Evolutionary conservation across 495 filamentous ascomycete species (phyloP).

Genomic region (Neurospora terricola): DNA sequence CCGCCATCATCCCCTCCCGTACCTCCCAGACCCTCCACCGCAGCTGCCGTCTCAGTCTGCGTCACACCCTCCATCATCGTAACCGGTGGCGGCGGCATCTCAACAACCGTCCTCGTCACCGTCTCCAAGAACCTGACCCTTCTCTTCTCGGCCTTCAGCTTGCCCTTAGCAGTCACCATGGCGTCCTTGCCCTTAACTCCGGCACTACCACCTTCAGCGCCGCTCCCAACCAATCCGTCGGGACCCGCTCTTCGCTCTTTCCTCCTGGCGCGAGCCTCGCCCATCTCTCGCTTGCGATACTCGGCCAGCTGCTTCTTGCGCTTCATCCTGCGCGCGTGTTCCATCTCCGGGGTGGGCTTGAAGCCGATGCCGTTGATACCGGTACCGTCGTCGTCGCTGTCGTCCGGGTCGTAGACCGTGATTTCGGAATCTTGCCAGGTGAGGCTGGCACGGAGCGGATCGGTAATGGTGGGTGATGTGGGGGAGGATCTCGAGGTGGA

Average conservation of each 20-base stretch:
- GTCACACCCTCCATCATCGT: neutral
- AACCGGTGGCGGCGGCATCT: conserved; percentile 1
- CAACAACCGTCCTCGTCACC: conserved; percentile 7
- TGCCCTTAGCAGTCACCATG: neutral
- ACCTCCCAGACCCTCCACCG: neutral
- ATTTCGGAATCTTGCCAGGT: conserved; percentile 83
- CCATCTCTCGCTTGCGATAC: conserved; percentile 71
- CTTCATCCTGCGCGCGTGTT: conserved; percentile 63
- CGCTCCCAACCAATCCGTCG: neutral
- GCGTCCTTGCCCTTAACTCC: neutral
- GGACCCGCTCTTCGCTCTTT: conserved; percentile 49
- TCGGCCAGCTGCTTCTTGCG: conserved; percentile 74
- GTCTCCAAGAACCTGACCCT: conserved; percentile 26
- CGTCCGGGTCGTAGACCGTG: conserved; percentile 65
- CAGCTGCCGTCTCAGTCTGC: neutral
- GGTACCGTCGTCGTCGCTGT: conserved; percentile 67
- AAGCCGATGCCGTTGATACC: conserved; percentile 89
- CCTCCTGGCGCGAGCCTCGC: conserved; percentile 69
- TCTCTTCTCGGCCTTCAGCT: conserved; percentile 15
- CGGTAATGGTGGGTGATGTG: conserved; percentile 26
- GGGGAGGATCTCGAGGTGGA: conserved; percentile 1
- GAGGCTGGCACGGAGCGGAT: conserved; percentile 45
- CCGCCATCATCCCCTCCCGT: neutral
- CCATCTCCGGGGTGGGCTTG: conserved; percentile 74
- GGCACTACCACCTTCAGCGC: neutral